phyloP scores from a whole-genome alignment of 1,284 basidiomycete genomes.

The Microbotryomycetes sp. region DNA sequence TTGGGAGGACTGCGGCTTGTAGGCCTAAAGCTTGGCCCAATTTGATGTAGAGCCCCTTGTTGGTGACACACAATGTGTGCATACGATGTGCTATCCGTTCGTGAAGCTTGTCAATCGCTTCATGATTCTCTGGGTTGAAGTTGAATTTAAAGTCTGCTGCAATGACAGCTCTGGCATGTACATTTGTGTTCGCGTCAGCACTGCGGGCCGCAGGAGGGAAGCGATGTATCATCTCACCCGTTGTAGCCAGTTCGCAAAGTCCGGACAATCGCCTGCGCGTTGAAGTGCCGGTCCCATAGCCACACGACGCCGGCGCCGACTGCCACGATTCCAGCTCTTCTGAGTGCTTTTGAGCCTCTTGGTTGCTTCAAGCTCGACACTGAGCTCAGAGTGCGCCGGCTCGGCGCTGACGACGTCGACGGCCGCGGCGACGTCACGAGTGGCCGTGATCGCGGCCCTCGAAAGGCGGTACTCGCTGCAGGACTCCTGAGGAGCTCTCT shows the following conservation, averaged over 20 bases:
- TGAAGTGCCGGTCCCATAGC: slow-evolving; percentile 52
- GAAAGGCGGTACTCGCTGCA: no score
- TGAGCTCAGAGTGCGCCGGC: no score
- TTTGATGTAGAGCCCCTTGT: slow-evolving; percentile 84
- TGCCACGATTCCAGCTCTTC: slow-evolving; percentile 2
- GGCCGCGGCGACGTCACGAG: background rate
- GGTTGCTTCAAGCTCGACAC: background rate
- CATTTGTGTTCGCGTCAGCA: background rate
- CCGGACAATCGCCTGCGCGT: slow-evolving; percentile 59
- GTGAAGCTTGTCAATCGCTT: slow-evolving; percentile 67
- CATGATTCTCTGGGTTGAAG: slow-evolving; percentile 57
- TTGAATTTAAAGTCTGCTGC: slow-evolving; percentile 76
- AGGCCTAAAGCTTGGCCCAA: slow-evolving; percentile 60
- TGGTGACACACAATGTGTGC: slow-evolving; percentile 59
- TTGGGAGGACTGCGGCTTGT: slow-evolving; percentile 72
- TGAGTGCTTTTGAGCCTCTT: background rate
- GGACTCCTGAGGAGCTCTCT: no score
- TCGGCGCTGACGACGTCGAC: background rate
- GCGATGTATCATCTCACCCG: slow-evolving; percentile 40
- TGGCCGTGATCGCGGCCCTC: no score
- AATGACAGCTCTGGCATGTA: slow-evolving; percentile 51
- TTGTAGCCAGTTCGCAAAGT: slow-evolving; percentile 61
- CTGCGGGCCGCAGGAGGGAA: background rate
- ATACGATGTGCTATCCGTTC: slow-evolving; percentile 71
- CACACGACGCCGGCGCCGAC: slow-evolving; percentile 47